phyloP scores from a whole-genome alignment of 2,329 filamentous ascomycete species.

The Corniculantispora saksenae region DNA sequence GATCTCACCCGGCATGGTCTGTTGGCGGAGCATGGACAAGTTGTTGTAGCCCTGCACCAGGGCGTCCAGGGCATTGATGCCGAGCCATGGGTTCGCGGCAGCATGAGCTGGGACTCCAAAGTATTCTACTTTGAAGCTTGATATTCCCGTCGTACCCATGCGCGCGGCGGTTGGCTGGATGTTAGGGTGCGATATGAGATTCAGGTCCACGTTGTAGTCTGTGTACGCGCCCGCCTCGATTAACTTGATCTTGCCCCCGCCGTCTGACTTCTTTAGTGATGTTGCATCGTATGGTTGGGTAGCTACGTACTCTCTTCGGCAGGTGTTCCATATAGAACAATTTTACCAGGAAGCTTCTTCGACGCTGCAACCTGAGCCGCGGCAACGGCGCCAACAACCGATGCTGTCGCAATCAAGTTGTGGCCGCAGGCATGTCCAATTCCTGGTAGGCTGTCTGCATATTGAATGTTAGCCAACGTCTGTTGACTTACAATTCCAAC shows the following conservation, averaged over 20 bases:
- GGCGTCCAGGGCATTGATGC: conserved; percentile 60
- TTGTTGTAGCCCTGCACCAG: conserved; percentile 49
- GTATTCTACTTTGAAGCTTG: conserved; percentile 51
- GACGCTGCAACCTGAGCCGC: conserved; percentile 45
- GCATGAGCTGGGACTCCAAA: conserved; percentile 57
- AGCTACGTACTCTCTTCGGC: conserved; percentile 48
- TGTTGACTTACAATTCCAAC: conserved; percentile 43
- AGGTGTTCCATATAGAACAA: conserved; percentile 53
- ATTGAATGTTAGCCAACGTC: conserved; percentile 49
- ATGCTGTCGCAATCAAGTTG: conserved; percentile 54
- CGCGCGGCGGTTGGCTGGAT: conserved; percentile 46
- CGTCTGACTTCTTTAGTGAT: conserved; percentile 21
- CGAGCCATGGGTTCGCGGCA: conserved; percentile 56
- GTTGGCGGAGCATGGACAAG: conserved; percentile 55
- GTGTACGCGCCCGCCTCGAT: conserved; percentile 46
- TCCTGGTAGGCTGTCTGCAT: conserved; percentile 48
- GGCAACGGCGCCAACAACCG: conserved; percentile 48
- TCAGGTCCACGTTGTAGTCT: conserved; percentile 32
- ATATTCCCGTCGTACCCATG: conserved; percentile 53
- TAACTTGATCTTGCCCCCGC: conserved; percentile 51
- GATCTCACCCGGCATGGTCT: conserved; percentile 52
- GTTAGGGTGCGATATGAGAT: conserved; percentile 33
- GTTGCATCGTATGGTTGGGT: not conserved
- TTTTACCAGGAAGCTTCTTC: conserved; percentile 42
- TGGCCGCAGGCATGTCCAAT: conserved; percentile 57